Base-by-base conservation (phyloP, 108 stramenopile genomes). In the Cyclotella sp. region DNA sequence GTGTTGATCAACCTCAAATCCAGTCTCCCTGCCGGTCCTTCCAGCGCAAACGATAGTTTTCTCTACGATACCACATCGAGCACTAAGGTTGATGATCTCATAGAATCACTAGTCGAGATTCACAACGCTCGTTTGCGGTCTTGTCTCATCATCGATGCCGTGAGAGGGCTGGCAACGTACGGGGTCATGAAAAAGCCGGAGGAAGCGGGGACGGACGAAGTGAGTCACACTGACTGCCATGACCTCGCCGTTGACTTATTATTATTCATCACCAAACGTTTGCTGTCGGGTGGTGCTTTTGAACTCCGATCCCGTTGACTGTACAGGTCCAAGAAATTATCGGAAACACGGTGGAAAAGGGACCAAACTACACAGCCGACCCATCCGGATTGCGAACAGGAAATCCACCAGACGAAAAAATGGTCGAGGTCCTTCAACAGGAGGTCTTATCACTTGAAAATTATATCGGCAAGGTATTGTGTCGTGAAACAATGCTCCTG, bases 31-130 rank as follows among this genome's bases (percentile, higher is more conserved):
- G 51, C 59, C 18, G 69, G 59, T 21, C 55, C 53, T 0, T 47
- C 52, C 16, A 55, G 11, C n/a, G 73, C 79, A 39, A 70, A 74
- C 41, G 95, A 96, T 52, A 68, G 76, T 34, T 96, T 96, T 46
- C 81, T 96, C 26, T 92, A 81, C 68, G 95, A 96, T 72, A 89
- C 95, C 9, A 89, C 89, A 16, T 51, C 76, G 26, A 64, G 69
- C 11, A 84, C 87, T 22, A 58, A 62, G 22, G 86, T 88, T 43
- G 95, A 96, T 57, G 89, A 76, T n/a, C 70, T 96, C 3, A 87
- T 95, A n/a, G 68, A 84, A 19, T 72, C 87, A 24, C 75, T 96
- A 58, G 92, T 92, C 29, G 67, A 76, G 14, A 79, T 94, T 39
- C 89, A 88, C 76, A 95, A 93, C 51, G 75, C 76, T 24, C 66